These are phyloP conservation scores for Dryadomyces quercus-mongolicae DNA, from an alignment of 2,329 filamentous ascomycete species.

Conservation along the genomic window DNA sequence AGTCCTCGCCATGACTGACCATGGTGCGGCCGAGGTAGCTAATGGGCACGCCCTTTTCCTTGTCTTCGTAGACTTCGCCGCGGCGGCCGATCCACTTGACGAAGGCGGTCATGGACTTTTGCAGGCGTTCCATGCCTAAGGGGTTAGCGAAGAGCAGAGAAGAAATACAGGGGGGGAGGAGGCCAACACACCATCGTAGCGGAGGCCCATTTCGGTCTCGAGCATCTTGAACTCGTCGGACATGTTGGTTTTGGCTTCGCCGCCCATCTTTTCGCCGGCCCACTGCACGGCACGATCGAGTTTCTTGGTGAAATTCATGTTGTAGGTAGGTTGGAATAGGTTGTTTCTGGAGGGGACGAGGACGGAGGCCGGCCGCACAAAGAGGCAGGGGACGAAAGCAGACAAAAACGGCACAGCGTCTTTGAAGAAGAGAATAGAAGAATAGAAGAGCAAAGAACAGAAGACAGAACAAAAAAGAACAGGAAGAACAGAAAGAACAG, in stretches of 20 bases:
- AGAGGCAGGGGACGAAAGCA: background rate
- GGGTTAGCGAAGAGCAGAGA: too few species aligned
- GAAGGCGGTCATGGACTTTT: slow-evolving; percentile 75
- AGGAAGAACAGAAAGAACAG: background rate
- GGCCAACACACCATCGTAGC: slow-evolving; percentile 62
- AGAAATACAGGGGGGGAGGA: background rate
- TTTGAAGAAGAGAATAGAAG: too few species aligned
- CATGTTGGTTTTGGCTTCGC: slow-evolving; percentile 73
- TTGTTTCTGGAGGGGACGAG: too few species aligned
- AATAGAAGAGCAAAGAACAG: background rate
- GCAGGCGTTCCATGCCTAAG: slow-evolving; percentile 72
- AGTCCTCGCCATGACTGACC: slow-evolving; percentile 83
- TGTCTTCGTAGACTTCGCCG: slow-evolving; percentile 67
- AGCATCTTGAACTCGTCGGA: slow-evolving; percentile 86
- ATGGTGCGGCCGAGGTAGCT: slow-evolving; percentile 74
- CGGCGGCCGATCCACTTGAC: slow-evolving; percentile 80
- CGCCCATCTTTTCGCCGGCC: slow-evolving; percentile 93
- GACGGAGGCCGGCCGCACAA: background rate
- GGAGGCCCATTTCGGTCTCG: slow-evolving; percentile 79
- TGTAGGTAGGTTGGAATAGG: background rate
- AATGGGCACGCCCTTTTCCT: slow-evolving; percentile 73
- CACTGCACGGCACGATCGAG: slow-evolving; percentile 95
- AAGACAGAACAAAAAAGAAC: background rate
- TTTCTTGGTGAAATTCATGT: slow-evolving; percentile 62
- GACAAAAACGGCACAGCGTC: background rate